phyloP scores from a whole-genome alignment of 1,139 yeast genomes.

The Candida tropicalis region DNA sequence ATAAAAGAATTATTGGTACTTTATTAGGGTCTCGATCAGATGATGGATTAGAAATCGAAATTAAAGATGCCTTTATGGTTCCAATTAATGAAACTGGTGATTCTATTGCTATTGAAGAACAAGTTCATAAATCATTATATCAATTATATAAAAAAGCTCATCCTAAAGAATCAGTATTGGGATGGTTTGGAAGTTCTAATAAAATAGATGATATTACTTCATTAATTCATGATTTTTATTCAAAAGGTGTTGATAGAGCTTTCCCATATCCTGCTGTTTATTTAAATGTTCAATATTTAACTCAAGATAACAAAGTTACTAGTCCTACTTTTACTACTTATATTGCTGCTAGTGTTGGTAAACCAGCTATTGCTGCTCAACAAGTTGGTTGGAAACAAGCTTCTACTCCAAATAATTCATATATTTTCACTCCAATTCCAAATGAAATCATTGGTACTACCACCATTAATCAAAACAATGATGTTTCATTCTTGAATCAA shows the following conservation, averaged over 20 bases:
- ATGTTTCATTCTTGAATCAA: conserved; percentile 46
- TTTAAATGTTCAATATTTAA: conserved; percentile 56
- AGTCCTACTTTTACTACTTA: conserved; percentile 61
- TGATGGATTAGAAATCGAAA: conserved; percentile 78
- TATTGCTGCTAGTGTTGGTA: conserved; percentile 77
- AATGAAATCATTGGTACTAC: conserved; percentile 59
- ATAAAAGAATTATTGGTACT: conserved; percentile 78
- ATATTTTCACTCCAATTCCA: conserved; percentile 79
- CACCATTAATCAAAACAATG: conserved; percentile 29
- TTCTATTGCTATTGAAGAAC: conserved; percentile 75
- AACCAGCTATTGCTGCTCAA: conserved; percentile 37
- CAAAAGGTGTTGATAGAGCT: conserved; percentile 69
- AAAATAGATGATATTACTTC: conserved; percentile 75
- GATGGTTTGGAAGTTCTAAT: conserved; percentile 80
- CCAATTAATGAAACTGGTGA: conserved; percentile 80
- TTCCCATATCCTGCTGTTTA: conserved; percentile 80
- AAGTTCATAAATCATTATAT: conserved; percentile 70
- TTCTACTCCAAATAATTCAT: conserved; percentile 44
- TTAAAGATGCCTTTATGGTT: conserved; percentile 79
- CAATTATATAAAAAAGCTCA: conserved; percentile 77
- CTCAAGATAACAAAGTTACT: conserved; percentile 41
- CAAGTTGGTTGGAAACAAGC: conserved; percentile 53
- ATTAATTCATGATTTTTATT: conserved; percentile 83
- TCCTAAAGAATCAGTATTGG: conserved; percentile 79
- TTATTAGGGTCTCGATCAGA: conserved; percentile 81